A percentile compares a stretch with the other conserved stretches of the same genome.
Conservation (phyloP, 2,329 filamentous ascomycete genomes). For the Cladosporium austrohemisphaericum region DNA sequence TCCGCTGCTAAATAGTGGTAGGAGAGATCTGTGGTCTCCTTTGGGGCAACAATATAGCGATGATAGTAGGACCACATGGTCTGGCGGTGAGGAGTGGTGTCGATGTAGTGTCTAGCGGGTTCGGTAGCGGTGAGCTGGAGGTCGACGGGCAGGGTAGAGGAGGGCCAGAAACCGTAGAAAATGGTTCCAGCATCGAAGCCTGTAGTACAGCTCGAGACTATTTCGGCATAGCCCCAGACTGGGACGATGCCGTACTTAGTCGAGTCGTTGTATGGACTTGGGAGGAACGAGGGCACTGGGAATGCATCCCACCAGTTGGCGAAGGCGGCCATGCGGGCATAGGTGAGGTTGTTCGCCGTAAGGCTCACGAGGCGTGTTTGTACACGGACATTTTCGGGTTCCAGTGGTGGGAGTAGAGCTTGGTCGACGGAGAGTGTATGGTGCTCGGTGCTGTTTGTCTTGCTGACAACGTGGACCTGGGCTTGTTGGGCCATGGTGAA, state of each 20-base stretch:
- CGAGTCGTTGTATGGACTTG: slow-evolving; percentile 36
- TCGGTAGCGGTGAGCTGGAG: slow-evolving; percentile 32
- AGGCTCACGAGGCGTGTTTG: slow-evolving; percentile 17
- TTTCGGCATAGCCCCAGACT: slow-evolving; percentile 48
- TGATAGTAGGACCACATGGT: slow-evolving; percentile 46
- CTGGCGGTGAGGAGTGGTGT: slow-evolving; percentile 37
- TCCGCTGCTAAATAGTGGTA: slow-evolving; percentile 1
- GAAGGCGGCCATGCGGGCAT: slow-evolving; percentile 27
- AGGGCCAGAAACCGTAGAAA: slow-evolving; percentile 46
- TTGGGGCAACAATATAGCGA: slow-evolving; percentile 32
- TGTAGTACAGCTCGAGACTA: slow-evolving; percentile 40
- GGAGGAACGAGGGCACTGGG: slow-evolving; percentile 38
- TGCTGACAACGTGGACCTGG: slow-evolving; percentile 21
- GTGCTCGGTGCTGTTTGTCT: slow-evolving; percentile 17
- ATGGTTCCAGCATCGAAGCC: slow-evolving; percentile 34
- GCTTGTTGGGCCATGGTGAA: slow-evolving; percentile 3
- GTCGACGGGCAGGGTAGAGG: slow-evolving; percentile 37
- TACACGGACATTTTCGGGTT: slow-evolving; percentile 14
- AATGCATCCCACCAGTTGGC: slow-evolving; percentile 44
- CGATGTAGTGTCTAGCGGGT: slow-evolving; percentile 35
- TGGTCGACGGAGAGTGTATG: slow-evolving; percentile 8
- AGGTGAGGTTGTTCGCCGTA: slow-evolving; percentile 25
- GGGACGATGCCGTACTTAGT: slow-evolving; percentile 45
- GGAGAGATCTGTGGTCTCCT: background rate
- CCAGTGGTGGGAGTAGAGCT: slow-evolving; percentile 9